Evolutionary conservation across 2,329 filamentous ascomycete genomes (phyloP).

Genomic region (Trichoderma aggressivum): DNA sequence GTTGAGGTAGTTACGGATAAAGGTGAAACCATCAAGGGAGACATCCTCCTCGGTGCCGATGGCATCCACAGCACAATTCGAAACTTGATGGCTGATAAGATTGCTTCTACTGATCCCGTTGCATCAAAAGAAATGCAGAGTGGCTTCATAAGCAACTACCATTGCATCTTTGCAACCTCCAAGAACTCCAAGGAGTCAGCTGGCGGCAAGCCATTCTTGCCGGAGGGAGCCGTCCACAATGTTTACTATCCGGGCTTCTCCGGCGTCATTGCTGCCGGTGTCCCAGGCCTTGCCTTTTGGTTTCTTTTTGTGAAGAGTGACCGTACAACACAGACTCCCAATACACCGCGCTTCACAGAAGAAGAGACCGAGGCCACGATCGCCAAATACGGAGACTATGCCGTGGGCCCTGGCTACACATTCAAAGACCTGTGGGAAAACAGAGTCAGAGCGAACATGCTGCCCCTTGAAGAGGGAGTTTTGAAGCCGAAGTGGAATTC

Average conservation of each 20-base stretch:
- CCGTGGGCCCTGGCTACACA: neutral
- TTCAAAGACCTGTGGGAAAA: slow-evolving; percentile 10
- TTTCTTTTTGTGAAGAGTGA: slow-evolving; percentile 3
- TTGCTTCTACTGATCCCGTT: neutral
- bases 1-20: slow-evolving; percentile 31
- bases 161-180: slow-evolving; percentile 10
- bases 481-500: slow-evolving; percentile 7
- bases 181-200: neutral
- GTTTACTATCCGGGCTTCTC: slow-evolving; percentile 12
- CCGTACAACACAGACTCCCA: neutral
- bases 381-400: slow-evolving; percentile 6
- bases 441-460: neutral
- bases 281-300: slow-evolving; percentile 1
- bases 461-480: slow-evolving; percentile 8
- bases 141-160: slow-evolving; percentile 1
- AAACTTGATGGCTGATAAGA: neutral
- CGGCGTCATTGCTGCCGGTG: neutral
- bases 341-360: slow-evolving; percentile 2
- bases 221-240: neutral
- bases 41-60: slow-evolving; percentile 41
- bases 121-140: neutral
- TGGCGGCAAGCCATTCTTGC: slow-evolving; percentile 1
- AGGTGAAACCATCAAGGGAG: slow-evolving; percentile 33
- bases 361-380: slow-evolving; percentile 1
- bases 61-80: slow-evolving; percentile 36